Evolutionary conservation across 441 rosid species (phyloP), one percentile per base, ranked within the genome.

Genomic region (Pelargonium exstipulatum): DNA sequence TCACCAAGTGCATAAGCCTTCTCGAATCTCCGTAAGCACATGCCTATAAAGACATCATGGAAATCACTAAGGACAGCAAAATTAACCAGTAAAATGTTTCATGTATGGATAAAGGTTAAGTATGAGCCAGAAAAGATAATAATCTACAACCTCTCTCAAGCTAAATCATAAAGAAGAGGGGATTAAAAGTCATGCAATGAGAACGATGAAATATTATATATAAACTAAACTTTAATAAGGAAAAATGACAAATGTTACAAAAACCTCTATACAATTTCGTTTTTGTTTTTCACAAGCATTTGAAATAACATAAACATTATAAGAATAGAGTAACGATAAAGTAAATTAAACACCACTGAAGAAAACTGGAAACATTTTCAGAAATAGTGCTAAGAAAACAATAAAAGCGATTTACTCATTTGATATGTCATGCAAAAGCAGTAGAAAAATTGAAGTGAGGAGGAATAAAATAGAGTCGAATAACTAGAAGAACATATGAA

Each of bases 1-100:
- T 87, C 91, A 42, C 92, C 91, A 63, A 78, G 74, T 40, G 76
- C 70, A 58, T 80, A 84, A 55, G 88, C 91, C 70, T 82, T 93
- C 79, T 83, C 77, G 60, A 79, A 89, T 78, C 91, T 89, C 80
- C 79, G 75, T 77, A 79, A 83, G 85, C 96, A 90, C 84, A 89
- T 76, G 66, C 94, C 98, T 93, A 79, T 76, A 78, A 64, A 73
- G 9, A 75, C 57, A 74, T 40, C 60, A 69, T n/a, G 0, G 61
- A 61, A 60, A 62, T 61, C 67, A 62, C 37, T 71, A 16, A 61
- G 35, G 22, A 51, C 9, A 46, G n/a, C 40, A 43, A 46, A 62
- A 24, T 3, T 32, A 3, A 40, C 65, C 64, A 42, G 42, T 42
- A 16, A 57, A 62, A 12, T 32, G 12, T 6, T 67, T 32, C 7